These are phyloP conservation scores for Eudorina sp. DNA, from an alignment of 139 green algal species.

Conservation along the genomic window DNA sequence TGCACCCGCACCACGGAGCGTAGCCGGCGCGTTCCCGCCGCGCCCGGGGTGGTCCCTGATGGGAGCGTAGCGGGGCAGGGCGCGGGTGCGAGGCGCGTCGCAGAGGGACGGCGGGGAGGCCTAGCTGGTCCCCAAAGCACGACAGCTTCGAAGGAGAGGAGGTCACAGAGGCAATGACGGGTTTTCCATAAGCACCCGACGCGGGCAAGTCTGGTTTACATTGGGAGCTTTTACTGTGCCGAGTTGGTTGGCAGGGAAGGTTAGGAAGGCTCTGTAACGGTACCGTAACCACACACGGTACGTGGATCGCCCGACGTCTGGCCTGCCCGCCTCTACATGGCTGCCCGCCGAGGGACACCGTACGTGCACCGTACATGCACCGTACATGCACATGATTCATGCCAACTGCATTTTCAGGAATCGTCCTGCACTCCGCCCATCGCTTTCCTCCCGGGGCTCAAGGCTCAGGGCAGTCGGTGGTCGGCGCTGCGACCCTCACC, in stretches of 20 bases:
- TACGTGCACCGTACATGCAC: not conserved
- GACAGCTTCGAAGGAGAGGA: not conserved
- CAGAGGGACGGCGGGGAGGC: not conserved
- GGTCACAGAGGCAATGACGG: not conserved
- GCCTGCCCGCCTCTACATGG: not conserved
- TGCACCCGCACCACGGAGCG: conserved; percentile 9
- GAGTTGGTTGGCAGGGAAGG: too few relatives aligned
- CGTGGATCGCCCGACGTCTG: not conserved
- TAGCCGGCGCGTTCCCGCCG: not conserved
- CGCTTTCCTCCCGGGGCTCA: not conserved
- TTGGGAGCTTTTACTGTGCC: too few relatives aligned
- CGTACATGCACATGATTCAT: not conserved
- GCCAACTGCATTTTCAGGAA: not conserved
- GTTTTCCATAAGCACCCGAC: not conserved
- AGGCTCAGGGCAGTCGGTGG: not conserved
- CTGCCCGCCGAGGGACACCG: too few relatives aligned
- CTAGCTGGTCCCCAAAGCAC: not conserved
- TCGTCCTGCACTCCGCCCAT: not conserved
- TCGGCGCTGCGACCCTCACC: too few relatives aligned
- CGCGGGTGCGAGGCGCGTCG: not conserved
- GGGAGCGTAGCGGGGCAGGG: not conserved
- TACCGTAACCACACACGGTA: too few relatives aligned
- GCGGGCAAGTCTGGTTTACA: too few relatives aligned
- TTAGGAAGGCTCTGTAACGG: too few relatives aligned
- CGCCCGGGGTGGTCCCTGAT: not conserved